Evolutionary conservation across 805 yeast genomes (phyloP).

Genomic region (Cyberlindnera misumaiensis): DNA sequence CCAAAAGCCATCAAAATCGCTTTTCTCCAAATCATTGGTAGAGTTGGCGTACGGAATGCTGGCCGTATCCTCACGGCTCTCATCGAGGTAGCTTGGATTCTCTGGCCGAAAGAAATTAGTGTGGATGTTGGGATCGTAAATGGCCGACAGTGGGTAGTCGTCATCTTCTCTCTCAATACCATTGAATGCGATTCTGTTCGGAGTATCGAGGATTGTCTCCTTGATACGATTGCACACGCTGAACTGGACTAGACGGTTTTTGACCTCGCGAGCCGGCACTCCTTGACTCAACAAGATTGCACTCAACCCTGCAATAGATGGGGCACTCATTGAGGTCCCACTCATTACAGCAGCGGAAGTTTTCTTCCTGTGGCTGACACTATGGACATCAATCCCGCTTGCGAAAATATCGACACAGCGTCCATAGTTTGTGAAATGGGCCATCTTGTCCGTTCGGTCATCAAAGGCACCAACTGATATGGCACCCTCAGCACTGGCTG

Average conservation of each 20-base stretch:
- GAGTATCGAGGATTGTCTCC: slow-evolving; percentile 45
- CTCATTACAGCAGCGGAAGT: slow-evolving; percentile 33
- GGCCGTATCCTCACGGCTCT: not conserved
- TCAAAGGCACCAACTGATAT: slow-evolving; percentile 88
- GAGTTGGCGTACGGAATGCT: not conserved
- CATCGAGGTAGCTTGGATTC: not conserved
- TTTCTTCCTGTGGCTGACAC: slow-evolving; percentile 35
- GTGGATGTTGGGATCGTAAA: slow-evolving; percentile 6
- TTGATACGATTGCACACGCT: slow-evolving; percentile 29
- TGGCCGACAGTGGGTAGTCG: slow-evolving; percentile 7
- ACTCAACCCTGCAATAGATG: slow-evolving; percentile 60
- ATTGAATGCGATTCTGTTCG: slow-evolving; percentile 47
- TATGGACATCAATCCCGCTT: slow-evolving; percentile 64
- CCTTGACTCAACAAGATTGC: slow-evolving; percentile 53
- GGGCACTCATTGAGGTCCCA: slow-evolving; percentile 83
- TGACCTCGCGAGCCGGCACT: slow-evolving; percentile 34
- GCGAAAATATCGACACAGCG: slow-evolving; percentile 84
- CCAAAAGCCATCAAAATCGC: not conserved
- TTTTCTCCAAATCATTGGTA: not conserved
- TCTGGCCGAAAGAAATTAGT: not conserved
- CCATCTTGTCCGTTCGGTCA: slow-evolving; percentile 61
- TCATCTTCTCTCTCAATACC: slow-evolving; percentile 29
- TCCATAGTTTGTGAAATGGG: slow-evolving; percentile 88
- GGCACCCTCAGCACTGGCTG: slow-evolving; percentile 69
- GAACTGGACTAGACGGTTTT: slow-evolving; percentile 33